Base-by-base conservation (phyloP, 1,139 yeast species). In the Geotrichum macrosporum region DNA sequence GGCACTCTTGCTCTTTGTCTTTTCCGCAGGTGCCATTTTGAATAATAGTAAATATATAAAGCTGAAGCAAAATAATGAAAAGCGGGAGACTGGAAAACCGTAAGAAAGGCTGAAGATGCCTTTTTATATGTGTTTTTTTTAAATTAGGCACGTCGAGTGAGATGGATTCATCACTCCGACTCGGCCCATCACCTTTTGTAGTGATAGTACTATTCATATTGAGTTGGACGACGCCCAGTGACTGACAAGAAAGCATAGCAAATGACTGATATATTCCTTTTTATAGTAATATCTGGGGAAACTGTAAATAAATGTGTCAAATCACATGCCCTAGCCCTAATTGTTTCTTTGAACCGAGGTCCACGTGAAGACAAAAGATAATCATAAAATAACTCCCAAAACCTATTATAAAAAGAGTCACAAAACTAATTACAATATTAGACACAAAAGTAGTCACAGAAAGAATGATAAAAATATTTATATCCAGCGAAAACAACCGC, bases 1-100 rank as follows among this genome's bases (percentile, higher is more conserved):
- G 39, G 81, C 75, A 56, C 69, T 70, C 52, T 67, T 66, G 50
- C 59, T 61, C 55, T 59, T 59, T 50, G 57, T 59, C 44, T 54
- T 55, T 35, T 51, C 53, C 35, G 52, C 47, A 29, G 49, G 46
- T 19, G 53, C 53, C 58, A 56, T 62, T 55, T 30, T 41, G 42
- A 31, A 10, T 21, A 12, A 13, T 24, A 10, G 27, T 24, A 10
- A 10, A 24, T 24, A 24, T 24, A 10, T 24, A 10, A 24, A 24
- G 10, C 6, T 24, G 27, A 24, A 24, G 10, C 10, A 6, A 6
- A 10, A 24, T 6, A 24, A 24, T 24, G 27, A 24, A 24, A 24
- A 6, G 27, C 6, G 27, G 10, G 27, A 24, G 10, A 24, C 6
- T 24, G 27, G 10, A 24, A 24, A 24, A 24, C 10, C n/a, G n/a